Evolutionary conservation across 208 protist genomes (phyloP), one percentile per base, ranked within the genome.

Genomic region (Wallacemonas rigidus): DNA sequence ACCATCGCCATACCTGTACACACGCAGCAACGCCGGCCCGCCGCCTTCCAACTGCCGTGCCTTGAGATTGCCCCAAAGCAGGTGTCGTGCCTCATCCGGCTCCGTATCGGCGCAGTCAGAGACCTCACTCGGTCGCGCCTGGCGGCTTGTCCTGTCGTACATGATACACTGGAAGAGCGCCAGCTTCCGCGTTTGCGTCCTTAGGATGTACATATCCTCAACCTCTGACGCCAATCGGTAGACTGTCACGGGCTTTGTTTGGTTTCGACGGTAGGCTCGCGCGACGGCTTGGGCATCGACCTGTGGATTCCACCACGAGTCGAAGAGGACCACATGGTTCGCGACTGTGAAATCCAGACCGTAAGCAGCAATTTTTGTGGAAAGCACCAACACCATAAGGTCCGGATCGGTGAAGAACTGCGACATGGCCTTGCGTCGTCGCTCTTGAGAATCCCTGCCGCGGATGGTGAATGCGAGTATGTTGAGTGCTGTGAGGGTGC

Each of bases 291-390:
- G 98, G 3, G 98, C 78, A 72, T 99, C 98, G 51, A 98, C 98
- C 76, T 99, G 98, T 12, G 98, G 98, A 75, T 99, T 99, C 97
- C 98, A 99, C 91, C 98, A 98, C n/a, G 85, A 94, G 74, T 99
- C 99, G 79, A 98, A 99, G 39, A 99, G 91, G 41, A 99, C 90
- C 5, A 99, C 98, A 17, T 98, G 99, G 77, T 99, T 98, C 12
- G 98, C 99, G 1, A 94, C 97, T 1, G 95, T 97, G 43, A 99
- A 92, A 76, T 99, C 99, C 53, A 99, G 97, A 36, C 99, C 99
- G 14, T 99, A 91, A 6, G 98, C 98, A 17, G 97, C 98, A 47
- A 99, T 97, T 56, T 97, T 94, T 3, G 98, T 99, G 0, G 97
- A 99, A 2, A 99, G 76, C 48, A 99, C 84, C 64, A 99, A 77